Evolutionary conservation across 2,329 filamentous ascomycete species (phyloP).

Genomic region (Stachybotrys elegans): DNA sequence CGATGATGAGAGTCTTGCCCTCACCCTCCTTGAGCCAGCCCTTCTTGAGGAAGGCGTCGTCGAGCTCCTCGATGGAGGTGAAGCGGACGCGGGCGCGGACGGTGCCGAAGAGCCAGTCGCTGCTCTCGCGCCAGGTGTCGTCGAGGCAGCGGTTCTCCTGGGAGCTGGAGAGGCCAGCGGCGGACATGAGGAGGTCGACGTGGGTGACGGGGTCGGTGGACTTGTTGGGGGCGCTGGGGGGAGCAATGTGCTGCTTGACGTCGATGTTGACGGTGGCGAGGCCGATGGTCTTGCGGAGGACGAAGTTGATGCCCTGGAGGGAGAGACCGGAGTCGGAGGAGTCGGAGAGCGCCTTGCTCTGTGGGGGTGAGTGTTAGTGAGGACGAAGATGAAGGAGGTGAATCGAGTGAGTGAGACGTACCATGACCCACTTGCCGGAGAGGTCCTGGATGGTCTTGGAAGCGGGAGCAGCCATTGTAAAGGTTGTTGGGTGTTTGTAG

Average conservation of each 20-base stretch:
- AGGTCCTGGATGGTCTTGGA: slow-evolving; percentile 63
- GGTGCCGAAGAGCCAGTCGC: slow-evolving; percentile 74
- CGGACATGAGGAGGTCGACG: slow-evolving; percentile 70
- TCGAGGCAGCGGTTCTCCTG: slow-evolving; percentile 51
- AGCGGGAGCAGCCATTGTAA: slow-evolving; percentile 64
- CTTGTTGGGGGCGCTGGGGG: slow-evolving; percentile 34
- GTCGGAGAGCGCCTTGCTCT: slow-evolving; percentile 75
- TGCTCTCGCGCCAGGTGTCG: slow-evolving; percentile 54
- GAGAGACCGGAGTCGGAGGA: slow-evolving; percentile 62
- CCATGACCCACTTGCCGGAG: slow-evolving; percentile 65
- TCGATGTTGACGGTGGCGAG: slow-evolving; percentile 64
- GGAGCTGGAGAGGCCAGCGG: slow-evolving; percentile 65
- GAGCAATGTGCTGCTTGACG: slow-evolving; percentile 49
- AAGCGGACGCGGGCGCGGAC: slow-evolving; percentile 58
- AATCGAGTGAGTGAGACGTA: slow-evolving; percentile 31
- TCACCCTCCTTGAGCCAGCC: slow-evolving; percentile 57
- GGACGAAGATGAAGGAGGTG: background rate
- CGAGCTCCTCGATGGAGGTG: slow-evolving; percentile 39
- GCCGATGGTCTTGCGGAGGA: slow-evolving; percentile 67
- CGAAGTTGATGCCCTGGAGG: slow-evolving; percentile 67
- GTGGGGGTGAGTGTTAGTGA: slow-evolving; percentile 5
- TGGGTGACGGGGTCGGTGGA: slow-evolving; percentile 42
- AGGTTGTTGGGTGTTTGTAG: background rate
- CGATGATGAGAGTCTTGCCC: slow-evolving; percentile 61
- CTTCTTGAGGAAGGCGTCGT: slow-evolving; percentile 51